These are phyloP conservation scores for Musa troglodytarum DNA, from an alignment of 176 grass and related monocot species.

Conservation along the genomic window DNA sequence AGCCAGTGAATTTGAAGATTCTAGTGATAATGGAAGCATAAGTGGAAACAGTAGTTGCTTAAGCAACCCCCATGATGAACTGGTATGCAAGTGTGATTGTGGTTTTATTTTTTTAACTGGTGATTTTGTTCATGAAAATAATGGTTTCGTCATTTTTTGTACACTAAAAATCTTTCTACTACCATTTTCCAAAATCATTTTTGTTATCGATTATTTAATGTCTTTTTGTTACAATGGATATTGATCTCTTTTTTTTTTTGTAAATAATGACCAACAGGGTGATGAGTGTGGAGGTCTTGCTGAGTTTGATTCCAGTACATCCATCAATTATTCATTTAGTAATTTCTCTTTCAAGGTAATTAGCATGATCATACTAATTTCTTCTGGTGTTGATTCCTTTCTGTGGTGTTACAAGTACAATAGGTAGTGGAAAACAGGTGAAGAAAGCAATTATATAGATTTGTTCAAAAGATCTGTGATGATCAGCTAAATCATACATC, in stretches of 20 bases:
- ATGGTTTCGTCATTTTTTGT: background rate
- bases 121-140: background rate
- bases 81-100: slow-evolving; percentile 33
- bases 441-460: too few relatives aligned
- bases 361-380: slow-evolving; percentile 11
- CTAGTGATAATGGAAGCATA: slow-evolving; percentile 90
- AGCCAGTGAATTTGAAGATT: slow-evolving; percentile 80
- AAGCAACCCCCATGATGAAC: slow-evolving; percentile 91
- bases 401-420: background rate
- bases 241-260: slow-evolving; percentile 5
- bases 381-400: background rate
- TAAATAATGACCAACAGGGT: slow-evolving; percentile 39
- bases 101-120: background rate
- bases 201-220: slow-evolving; percentile 1
- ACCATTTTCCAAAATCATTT: background rate
- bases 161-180: background rate
- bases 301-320: slow-evolving; percentile 66
- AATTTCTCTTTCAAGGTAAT: slow-evolving; percentile 99
- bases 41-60: slow-evolving; percentile 92
- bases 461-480: too few relatives aligned
- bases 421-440: background rate
- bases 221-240: background rate
- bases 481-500: too few relatives aligned
- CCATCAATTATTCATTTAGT: slow-evolving; percentile 97
- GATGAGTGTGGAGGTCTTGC: slow-evolving; percentile 62